Percentiles rank a stretch among this genome's conserved stretches.
These are phyloP conservation scores for Aspergillus panamensis DNA, from an alignment of 495 filamentous ascomycete genomes.

Conservation along the genomic window DNA sequence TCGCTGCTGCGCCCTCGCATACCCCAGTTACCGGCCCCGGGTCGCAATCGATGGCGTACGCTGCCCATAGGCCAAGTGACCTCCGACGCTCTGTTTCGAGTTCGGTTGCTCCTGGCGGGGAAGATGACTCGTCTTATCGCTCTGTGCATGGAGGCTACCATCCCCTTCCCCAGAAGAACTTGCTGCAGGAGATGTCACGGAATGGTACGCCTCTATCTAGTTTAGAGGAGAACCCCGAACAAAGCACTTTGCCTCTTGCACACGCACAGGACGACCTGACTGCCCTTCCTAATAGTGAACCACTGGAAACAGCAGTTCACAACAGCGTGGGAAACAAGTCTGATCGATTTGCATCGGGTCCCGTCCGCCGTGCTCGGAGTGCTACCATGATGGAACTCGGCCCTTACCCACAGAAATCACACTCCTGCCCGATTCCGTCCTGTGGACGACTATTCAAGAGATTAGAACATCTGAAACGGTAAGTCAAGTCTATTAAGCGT, in stretches of 20 bases:
- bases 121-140: slow-evolving; percentile 60
- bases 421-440: slow-evolving; percentile 97
- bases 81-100: slow-evolving; percentile 86
- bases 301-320: slow-evolving; percentile 54
- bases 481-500: slow-evolving; percentile 43
- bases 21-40: slow-evolving; percentile 37
- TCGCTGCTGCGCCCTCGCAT: slow-evolving; percentile 55
- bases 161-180: slow-evolving; percentile 72
- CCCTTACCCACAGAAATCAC: slow-evolving; percentile 94
- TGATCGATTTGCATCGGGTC: slow-evolving; percentile 63
- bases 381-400: slow-evolving; percentile 95
- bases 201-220: slow-evolving; percentile 83
- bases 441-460: slow-evolving; percentile 98
- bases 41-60: slow-evolving; percentile 42
- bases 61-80: slow-evolving; percentile 75
- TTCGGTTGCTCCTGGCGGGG: slow-evolving; percentile 77
- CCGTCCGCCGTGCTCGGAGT: slow-evolving; percentile 84
- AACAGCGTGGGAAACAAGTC: slow-evolving; percentile 57
- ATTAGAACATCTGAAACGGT: slow-evolving; percentile 98
- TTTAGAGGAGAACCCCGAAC: slow-evolving; percentile 71
- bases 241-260: slow-evolving; percentile 58
- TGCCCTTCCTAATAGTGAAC: slow-evolving; percentile 60
- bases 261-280: slow-evolving; percentile 65
- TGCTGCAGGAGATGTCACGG: slow-evolving; percentile 76
- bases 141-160: slow-evolving; percentile 55